Percentiles rank a stretch among this genome's conserved stretches.
Conservation (phyloP, 305 asterid genomes). For the Fraxinus sp. region DNA sequence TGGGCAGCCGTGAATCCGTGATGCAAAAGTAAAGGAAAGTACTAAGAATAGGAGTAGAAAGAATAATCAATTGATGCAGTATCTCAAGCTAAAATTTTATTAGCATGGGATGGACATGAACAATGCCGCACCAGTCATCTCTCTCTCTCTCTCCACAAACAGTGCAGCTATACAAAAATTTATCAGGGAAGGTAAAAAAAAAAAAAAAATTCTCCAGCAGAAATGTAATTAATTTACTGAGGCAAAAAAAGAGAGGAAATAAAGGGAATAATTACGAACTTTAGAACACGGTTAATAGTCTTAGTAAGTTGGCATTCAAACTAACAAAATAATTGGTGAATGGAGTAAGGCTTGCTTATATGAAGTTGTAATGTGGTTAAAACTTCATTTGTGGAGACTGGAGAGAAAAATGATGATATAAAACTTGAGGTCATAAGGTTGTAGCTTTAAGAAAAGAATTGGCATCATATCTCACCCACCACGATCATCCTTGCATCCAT, state of each 20-base stretch:
- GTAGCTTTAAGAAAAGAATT: neutral
- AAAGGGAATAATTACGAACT: neutral
- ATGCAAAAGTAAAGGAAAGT: neutral
- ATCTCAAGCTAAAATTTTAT: neutral
- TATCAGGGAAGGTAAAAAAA: neutral
- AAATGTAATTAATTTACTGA: neutral
- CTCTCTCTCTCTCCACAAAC: neutral
- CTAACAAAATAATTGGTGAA: neutral
- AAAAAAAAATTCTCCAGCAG: neutral
- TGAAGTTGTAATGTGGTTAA: neutral
- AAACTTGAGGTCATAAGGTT: neutral
- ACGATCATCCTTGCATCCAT: neutral
- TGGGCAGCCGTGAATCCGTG: neutral
- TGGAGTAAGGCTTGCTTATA: neutral
- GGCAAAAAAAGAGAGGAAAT: neutral
- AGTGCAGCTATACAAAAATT: neutral
- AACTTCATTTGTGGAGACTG: neutral
- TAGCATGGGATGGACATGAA: slow-evolving; percentile 5
- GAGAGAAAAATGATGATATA: neutral
- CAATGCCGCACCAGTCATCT: neutral
- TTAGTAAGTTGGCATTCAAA: neutral
- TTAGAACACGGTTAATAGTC: neutral
- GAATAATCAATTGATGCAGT: neutral
- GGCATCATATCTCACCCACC: neutral
- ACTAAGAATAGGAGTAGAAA: neutral